Evolutionary conservation across 768 basidiomycete genomes (phyloP).

Genomic region (Pilatotrama ljubarskyi): DNA sequence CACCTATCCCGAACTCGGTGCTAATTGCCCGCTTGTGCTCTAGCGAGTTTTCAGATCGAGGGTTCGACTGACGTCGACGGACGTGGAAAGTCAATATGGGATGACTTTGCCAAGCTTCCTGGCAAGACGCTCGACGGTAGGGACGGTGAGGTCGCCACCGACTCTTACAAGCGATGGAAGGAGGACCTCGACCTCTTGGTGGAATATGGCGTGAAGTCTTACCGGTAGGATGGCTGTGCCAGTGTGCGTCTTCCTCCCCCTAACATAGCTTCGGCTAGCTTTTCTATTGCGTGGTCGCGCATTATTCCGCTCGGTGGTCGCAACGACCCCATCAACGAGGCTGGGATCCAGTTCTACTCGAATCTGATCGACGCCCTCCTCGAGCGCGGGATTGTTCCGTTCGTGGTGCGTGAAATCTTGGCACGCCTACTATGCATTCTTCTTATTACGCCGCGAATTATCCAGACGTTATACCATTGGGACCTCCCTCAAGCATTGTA

Average conservation of each 20-base stretch:
- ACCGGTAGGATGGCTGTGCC: slow-evolving; percentile 41
- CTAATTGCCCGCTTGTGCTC: slow-evolving; percentile 7
- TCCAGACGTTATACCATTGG: slow-evolving; percentile 74
- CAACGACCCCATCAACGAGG: slow-evolving; percentile 69
- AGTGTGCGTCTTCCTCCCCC: neutral
- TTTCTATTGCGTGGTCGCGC: slow-evolving; percentile 76
- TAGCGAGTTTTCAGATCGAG: slow-evolving; percentile 75
- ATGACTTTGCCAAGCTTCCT: slow-evolving; percentile 63
- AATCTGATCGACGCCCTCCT: slow-evolving; percentile 69
- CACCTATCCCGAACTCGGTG: neutral
- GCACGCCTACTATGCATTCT: neutral
- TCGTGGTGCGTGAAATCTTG: slow-evolving; percentile 49
- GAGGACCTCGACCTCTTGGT: slow-evolving; percentile 65
- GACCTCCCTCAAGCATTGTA: slow-evolving; percentile 76
- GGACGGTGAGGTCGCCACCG: slow-evolving; percentile 69
- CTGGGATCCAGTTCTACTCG: slow-evolving; percentile 70
- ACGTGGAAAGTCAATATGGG: slow-evolving; percentile 74
- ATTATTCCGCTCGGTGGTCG: slow-evolving; percentile 74
- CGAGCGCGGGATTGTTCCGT: slow-evolving; percentile 62
- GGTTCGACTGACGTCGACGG: slow-evolving; percentile 61
- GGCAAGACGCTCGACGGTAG: slow-evolving; percentile 71
- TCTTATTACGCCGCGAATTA: slow-evolving; percentile 7
- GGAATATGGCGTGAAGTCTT: slow-evolving; percentile 66
- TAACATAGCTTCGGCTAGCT: slow-evolving; percentile 27
- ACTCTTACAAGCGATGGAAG: slow-evolving; percentile 68